phyloP scores from a whole-genome alignment of 805 yeast species.

The Cyberlindnera galapagoensis region DNA sequence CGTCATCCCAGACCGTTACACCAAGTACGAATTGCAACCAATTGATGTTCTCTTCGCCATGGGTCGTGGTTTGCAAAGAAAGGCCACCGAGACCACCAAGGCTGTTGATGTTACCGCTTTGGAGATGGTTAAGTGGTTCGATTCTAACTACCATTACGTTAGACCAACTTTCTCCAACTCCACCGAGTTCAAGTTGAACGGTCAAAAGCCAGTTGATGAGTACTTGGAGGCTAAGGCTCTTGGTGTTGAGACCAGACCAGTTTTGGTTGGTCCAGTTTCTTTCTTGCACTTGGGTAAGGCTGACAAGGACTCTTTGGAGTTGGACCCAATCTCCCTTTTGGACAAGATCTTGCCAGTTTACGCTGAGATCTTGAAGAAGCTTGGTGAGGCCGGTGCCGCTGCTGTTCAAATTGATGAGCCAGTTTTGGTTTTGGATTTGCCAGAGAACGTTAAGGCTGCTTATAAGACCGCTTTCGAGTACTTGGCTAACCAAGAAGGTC shows the following conservation, averaged over 20 bases:
- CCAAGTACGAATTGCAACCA: slow-evolving; percentile 82
- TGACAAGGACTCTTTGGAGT: slow-evolving; percentile 93
- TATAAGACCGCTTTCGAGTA: slow-evolving; percentile 82
- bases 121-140: slow-evolving; percentile 99
- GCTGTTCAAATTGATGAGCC: slow-evolving; percentile 98
- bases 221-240: slow-evolving; percentile 95
- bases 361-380: slow-evolving; percentile 80
- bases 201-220: slow-evolving; percentile 95
- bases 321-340: slow-evolving; percentile 86
- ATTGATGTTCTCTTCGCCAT: slow-evolving; percentile 94
- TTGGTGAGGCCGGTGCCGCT: slow-evolving; percentile 91
- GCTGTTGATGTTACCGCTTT: slow-evolving; percentile 98
- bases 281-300: slow-evolving; percentile 95
- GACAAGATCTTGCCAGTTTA: slow-evolving; percentile 90
- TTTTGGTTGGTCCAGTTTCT: slow-evolving; percentile 92
- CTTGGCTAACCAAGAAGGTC: slow-evolving; percentile 57
- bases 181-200: slow-evolving; percentile 93
- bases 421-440: slow-evolving; percentile 87
- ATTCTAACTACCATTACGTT: slow-evolving; percentile 98
- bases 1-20: slow-evolving; percentile 94
- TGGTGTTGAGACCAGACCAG: slow-evolving; percentile 97
- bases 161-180: slow-evolving; percentile 98
- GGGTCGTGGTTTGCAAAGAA: slow-evolving; percentile 99
- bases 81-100: slow-evolving; percentile 76
- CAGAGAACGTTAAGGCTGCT: slow-evolving; percentile 75